Percentiles rank a stretch among this genome's conserved stretches.
Evolutionary conservation across 2,329 filamentous ascomycete species (phyloP).

Genomic region (Thielaviopsis euricoi): DNA sequence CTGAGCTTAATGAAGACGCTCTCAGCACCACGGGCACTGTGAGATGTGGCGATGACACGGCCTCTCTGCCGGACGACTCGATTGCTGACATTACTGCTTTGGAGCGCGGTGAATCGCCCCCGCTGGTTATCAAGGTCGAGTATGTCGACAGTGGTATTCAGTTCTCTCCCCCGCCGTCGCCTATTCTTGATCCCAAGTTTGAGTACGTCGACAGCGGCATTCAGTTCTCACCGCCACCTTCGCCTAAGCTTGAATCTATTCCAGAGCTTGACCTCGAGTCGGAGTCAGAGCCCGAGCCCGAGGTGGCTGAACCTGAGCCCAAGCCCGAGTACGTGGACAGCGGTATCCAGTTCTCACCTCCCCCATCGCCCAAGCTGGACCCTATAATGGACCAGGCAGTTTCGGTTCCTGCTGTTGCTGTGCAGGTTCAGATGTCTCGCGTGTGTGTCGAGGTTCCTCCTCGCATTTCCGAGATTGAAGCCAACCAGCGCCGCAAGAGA

Average conservation of each 20-base stretch:
- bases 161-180: conserved; percentile 67
- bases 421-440: conserved; percentile 7
- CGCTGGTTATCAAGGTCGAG: conserved; percentile 17
- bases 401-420: conserved; percentile 1
- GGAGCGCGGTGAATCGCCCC: conserved; percentile 13
- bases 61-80: not conserved
- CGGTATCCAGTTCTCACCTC: conserved; percentile 72
- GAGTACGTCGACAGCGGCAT: conserved; percentile 60
- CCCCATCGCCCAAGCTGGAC: conserved; percentile 47
- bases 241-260: conserved; percentile 35
- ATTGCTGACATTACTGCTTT: conserved; percentile 7
- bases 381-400: conserved; percentile 14
- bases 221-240: conserved; percentile 71
- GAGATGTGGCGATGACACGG: conserved; percentile 3
- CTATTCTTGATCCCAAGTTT: conserved; percentile 23
- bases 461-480: conserved; percentile 43
- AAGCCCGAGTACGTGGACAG: conserved; percentile 47
- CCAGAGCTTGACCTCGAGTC: too few relatives aligned
- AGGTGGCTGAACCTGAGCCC: conserved; percentile 12
- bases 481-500: conserved; percentile 58
- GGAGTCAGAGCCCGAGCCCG: too few relatives aligned
- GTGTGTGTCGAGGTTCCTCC: conserved; percentile 14
- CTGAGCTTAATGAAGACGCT: conserved; percentile 37
- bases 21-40: conserved; percentile 18
- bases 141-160: conserved; percentile 70